These are phyloP conservation scores for Solanum dulcamara DNA, from an alignment of 257 asterid genomes.

Conservation along the genomic window DNA sequence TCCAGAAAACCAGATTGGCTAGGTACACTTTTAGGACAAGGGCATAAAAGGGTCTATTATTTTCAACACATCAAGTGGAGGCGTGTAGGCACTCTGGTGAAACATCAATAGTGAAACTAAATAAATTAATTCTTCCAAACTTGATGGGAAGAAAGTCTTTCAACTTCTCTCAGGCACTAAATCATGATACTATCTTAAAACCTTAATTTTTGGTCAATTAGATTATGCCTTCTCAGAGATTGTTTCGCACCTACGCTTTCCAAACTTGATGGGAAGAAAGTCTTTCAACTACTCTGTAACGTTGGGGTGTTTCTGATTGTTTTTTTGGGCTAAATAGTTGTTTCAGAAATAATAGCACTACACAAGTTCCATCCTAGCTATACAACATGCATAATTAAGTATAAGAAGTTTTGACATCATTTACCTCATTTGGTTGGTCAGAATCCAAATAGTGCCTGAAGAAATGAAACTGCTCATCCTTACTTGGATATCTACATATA, in stretches of 20 bases:
- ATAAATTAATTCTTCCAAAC: neutral
- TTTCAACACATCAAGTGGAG: neutral
- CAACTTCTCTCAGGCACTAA: neutral
- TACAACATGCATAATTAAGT: neutral
- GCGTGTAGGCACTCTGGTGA: neutral
- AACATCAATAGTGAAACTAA: neutral
- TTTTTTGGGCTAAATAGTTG: neutral
- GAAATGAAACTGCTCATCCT: constrained; percentile 64
- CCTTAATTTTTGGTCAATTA: neutral
- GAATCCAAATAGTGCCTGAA: constrained; percentile 76
- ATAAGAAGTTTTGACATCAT: neutral
- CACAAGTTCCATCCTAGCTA: neutral
- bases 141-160: neutral
- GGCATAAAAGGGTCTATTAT: neutral
- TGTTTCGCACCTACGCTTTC: neutral
- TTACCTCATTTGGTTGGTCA: constrained; percentile 54
- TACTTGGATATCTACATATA: constrained; percentile 60
- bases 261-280: no score
- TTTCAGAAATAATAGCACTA: neutral
- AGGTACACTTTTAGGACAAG: neutral
- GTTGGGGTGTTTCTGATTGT: neutral
- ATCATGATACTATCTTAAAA: neutral
- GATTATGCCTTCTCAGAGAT: neutral
- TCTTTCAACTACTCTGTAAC: no score
- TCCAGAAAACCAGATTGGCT: neutral